Base-by-base conservation (phyloP, 805 yeast species). In the Kodamaea nitidulidarum region DNA sequence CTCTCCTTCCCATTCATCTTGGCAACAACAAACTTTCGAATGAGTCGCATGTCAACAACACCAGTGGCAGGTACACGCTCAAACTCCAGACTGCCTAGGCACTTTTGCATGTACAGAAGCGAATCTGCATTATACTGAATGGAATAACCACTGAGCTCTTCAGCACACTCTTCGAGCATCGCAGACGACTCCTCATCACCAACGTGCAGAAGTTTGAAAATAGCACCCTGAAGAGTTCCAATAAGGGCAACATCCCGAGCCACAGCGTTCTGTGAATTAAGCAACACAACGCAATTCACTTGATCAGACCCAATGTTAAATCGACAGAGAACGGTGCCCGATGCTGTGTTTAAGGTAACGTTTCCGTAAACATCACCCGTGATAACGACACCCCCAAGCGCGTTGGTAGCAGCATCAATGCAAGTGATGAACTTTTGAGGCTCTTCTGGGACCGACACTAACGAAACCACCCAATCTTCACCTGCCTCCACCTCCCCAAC, bases 341-440 rank as follows among this genome's bases (percentile, higher is more conserved):
- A 10, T 37, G 43, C n/a, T 20, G 24, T 2, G 31, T 17, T 17
- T 15, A 33, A 16, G 6, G 12, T 21, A 7, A 59, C 22, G 36
- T 63, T 63, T 2, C 71, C 71, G 14, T 47, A 42, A 1, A 61
- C 49, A 37, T 64, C 70, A 4, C 61, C 63, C 14, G 43, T 37
- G 0, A 60, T 26, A 10, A 16, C 7, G 8, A 38, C 22, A 8
- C 7, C n/a, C 7, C 31, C 41, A 25, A 25, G 14, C 24, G 6
- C 49, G 18, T 7, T 20, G n/a, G 20, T 15, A 21, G 40, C 12
- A 7, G 38, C 32, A 22, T 39, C 38, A 11, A 33, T 9, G 20
- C 42, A 34, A 2, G 42, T 39, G 25, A 39, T 7, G 15, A 34
- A 39, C 15, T 38, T 35, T 20, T 38, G 21, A 8, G 20, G 20